phyloP scores from a whole-genome alignment of 768 basidiomycete species.

The Roridomyces roridus region DNA sequence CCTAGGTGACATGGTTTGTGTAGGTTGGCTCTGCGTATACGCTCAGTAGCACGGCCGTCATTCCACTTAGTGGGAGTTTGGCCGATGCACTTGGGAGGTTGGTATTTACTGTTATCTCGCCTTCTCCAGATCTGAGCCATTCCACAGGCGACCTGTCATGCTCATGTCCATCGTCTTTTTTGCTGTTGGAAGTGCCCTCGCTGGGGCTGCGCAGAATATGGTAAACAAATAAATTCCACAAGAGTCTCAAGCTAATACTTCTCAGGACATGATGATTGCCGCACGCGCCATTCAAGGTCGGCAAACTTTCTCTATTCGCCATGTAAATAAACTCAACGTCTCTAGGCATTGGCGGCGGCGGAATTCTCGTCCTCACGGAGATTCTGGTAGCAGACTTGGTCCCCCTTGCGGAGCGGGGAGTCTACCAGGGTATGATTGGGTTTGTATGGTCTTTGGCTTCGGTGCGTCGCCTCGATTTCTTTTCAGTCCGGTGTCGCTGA shows the following conservation, averaged over 20 bases:
- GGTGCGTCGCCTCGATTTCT: conserved; percentile 1
- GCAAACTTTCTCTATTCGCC: conserved; percentile 20
- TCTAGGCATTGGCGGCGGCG: conserved; percentile 39
- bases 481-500: neutral
- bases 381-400: conserved; percentile 51
- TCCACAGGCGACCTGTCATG: conserved; percentile 32
- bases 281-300: conserved; percentile 32
- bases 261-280: conserved; percentile 40
- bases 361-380: conserved; percentile 39
- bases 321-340: neutral
- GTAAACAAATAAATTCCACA: neutral
- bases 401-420: conserved; percentile 47
- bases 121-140: neutral
- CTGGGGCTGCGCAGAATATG: conserved; percentile 48
- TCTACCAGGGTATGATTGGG: conserved; percentile 38
- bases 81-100: conserved; percentile 41
- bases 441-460: conserved; percentile 40
- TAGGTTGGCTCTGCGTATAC: conserved; percentile 49
- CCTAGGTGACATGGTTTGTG: neutral
- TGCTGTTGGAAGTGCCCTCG: conserved; percentile 47
- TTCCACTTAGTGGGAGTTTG: conserved; percentile 43
- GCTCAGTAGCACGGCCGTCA: conserved; percentile 44
- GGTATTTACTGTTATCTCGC: neutral
- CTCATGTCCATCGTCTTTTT: conserved; percentile 39
- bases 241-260: neutral